Evolutionary conservation across 2,329 filamentous ascomycete species (phyloP).

Genomic region (Xylariomycetidae sp.): DNA sequence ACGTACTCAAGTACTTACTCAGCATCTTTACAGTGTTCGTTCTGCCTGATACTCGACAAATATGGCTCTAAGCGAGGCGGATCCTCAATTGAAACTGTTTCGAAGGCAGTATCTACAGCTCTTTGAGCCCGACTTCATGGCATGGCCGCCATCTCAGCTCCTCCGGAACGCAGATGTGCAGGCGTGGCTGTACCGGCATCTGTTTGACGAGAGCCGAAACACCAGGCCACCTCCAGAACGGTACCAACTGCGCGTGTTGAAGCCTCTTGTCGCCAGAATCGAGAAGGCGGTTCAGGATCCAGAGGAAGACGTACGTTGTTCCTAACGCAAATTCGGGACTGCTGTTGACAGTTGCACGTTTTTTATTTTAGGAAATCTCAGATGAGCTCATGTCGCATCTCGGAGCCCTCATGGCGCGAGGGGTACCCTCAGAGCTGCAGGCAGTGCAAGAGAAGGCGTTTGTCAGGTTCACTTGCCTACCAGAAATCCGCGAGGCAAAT

Average conservation of each 20-base stretch:
- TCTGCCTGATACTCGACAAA: too few species aligned
- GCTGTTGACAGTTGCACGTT: too few species aligned
- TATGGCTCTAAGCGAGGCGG: too few species aligned
- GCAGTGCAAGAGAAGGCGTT: constrained; percentile 55
- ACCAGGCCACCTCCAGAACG: constrained; percentile 47
- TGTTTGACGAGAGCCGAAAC: constrained; percentile 46
- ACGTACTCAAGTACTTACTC: too few species aligned
- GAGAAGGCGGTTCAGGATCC: constrained; percentile 53
- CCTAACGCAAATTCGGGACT: too few species aligned
- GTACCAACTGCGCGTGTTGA: constrained; percentile 56
- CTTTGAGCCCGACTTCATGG: constrained; percentile 27
- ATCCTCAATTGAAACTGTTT: constrained; percentile 20
- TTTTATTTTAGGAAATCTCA: constrained; percentile 42
- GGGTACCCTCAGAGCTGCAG: constrained; percentile 21
- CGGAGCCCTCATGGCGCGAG: constrained; percentile 42
- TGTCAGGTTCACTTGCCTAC: constrained; percentile 49
- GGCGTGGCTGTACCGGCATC: constrained; percentile 41
- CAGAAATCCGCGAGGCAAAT: constrained; percentile 11
- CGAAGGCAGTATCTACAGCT: constrained; percentile 26
- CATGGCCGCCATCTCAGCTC: constrained; percentile 23
- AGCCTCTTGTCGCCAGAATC: constrained; percentile 49
- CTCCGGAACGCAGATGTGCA: constrained; percentile 22
- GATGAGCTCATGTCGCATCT: constrained; percentile 53
- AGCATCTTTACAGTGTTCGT: too few species aligned
- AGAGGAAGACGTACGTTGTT: constrained; percentile 48